Base-by-base conservation (phyloP, 1,284 basidiomycete species). In the Fomitopsis pinicola region DNA sequence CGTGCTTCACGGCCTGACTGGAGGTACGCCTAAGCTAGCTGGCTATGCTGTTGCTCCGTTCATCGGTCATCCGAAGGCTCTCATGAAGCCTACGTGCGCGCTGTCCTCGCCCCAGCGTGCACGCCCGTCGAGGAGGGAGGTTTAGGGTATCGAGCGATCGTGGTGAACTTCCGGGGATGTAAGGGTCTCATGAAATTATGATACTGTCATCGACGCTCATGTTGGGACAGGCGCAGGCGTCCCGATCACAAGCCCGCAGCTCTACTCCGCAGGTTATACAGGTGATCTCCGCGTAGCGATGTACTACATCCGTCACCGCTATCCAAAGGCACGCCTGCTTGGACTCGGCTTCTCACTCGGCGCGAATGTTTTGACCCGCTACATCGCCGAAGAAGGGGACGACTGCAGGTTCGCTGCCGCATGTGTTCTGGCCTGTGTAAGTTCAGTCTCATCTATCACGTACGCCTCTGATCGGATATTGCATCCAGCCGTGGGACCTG, bases 271-370 rank as follows among this genome's bases (percentile, higher is more conserved):
- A 38, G 88, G 86, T 38, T 80, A 94, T 66, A 96, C 94, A 10
- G 87, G 93, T 63, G 96, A 98, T 76, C 78, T 96, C 40, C 87
- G 94, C 53, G 87, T 87, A 59, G 91, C 94, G 1, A 74, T 96
- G 52, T 82, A 91, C 69, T 92, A 92, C 75, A 84, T 98, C 57
- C 81, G 87, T 5, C 75, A 85, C 62, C 76, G 78, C 62, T 96
- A 89, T 69, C 95, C 97, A 2, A 76, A 83, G 22, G 93, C 95
- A 0, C 91, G 89, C 6, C 78, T 98, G 44, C 78, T 96, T 40
- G 97, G 93, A 10, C 77, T 97, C 33, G 95, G 95, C 7, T 99
- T 98, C 77, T 97, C 94, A 3, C 84, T 99, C 50, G 97, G 97
- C 57, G 94, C 95, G 45, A 94, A 94, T 69, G 89, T 98, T 45